Conservation (phyloP, 306 rosid genomes). For the Senna siamea region DNA sequence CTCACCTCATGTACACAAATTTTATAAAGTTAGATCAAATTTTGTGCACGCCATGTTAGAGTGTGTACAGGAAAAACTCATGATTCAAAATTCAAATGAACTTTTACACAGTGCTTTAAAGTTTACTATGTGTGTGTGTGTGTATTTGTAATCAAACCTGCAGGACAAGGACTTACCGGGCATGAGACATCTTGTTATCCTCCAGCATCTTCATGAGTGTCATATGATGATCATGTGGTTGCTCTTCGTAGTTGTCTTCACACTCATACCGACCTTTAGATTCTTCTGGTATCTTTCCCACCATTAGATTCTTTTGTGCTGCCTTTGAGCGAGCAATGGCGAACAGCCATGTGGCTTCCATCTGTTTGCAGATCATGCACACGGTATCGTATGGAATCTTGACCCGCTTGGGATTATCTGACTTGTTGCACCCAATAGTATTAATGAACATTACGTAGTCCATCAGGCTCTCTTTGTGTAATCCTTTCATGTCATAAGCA, state of each 20-base stretch:
- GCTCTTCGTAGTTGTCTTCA: constrained; percentile 20
- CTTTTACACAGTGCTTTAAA: not conserved
- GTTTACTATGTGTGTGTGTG: too few species aligned
- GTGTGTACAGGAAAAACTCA: not conserved
- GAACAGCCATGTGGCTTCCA: constrained; percentile 74
- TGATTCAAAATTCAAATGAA: constrained; percentile 42
- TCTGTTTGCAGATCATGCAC: constrained; percentile 71
- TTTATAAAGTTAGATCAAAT: too few species aligned
- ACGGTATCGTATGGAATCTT: constrained; percentile 64
- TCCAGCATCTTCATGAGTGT: constrained; percentile 38
- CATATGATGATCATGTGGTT: constrained; percentile 4
- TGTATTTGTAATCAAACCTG: too few species aligned
- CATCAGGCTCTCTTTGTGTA: constrained; percentile 75
- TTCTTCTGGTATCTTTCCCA: constrained; percentile 27
- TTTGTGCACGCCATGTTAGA: too few species aligned
- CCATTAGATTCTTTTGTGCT: not conserved
- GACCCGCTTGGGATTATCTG: not conserved
- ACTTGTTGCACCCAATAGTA: constrained; percentile 40
- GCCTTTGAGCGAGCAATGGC: constrained; percentile 51
- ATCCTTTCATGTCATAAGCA: constrained; percentile 78
- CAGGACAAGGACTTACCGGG: constrained; percentile 38
- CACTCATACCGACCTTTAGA: constrained; percentile 25
- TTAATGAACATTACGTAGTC: constrained; percentile 67
- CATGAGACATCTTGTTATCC: constrained; percentile 27
- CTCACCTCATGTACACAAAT: not conserved